Evolutionary conservation across 2,329 filamentous ascomycete species (phyloP).

Genomic region (Pseudogymnoascus verrucosus): DNA sequence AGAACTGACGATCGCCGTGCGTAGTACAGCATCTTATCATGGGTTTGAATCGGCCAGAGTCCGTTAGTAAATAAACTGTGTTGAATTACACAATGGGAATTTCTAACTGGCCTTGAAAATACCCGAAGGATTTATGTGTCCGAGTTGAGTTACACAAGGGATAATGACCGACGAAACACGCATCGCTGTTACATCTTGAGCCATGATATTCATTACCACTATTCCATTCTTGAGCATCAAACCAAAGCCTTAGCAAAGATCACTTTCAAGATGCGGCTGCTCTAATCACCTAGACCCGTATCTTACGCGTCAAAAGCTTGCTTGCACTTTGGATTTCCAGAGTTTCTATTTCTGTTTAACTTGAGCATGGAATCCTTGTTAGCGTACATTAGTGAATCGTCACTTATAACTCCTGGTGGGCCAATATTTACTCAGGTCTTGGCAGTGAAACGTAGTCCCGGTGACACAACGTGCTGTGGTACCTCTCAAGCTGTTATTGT

Average conservation of each 20-base stretch:
- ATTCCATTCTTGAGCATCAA: too few relatives aligned
- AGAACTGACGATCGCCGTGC: neutral
- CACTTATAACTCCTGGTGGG: neutral
- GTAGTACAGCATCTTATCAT: neutral
- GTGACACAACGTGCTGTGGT: neutral
- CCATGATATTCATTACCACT: too few relatives aligned
- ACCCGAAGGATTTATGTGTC: neutral
- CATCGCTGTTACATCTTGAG: too few relatives aligned
- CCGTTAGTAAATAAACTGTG: too few relatives aligned
- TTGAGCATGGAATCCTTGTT: neutral
- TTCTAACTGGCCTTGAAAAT: neutral
- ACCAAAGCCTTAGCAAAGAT: too few relatives aligned
- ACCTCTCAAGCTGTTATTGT: too few relatives aligned
- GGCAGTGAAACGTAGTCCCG: neutral
- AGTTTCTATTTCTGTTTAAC: neutral
- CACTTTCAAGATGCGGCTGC: too few relatives aligned
- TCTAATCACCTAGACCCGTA: too few relatives aligned
- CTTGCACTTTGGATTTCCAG: too few relatives aligned
- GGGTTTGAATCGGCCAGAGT: too few relatives aligned
- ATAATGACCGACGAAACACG: too few relatives aligned
- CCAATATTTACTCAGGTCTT: neutral
- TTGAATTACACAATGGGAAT: neutral
- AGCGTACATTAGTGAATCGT: neutral
- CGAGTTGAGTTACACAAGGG: neutral
- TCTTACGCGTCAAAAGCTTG: too few relatives aligned